phyloP scores from a whole-genome alignment of 2,329 filamentous ascomycete genomes.

The Fusarium hainanense region DNA sequence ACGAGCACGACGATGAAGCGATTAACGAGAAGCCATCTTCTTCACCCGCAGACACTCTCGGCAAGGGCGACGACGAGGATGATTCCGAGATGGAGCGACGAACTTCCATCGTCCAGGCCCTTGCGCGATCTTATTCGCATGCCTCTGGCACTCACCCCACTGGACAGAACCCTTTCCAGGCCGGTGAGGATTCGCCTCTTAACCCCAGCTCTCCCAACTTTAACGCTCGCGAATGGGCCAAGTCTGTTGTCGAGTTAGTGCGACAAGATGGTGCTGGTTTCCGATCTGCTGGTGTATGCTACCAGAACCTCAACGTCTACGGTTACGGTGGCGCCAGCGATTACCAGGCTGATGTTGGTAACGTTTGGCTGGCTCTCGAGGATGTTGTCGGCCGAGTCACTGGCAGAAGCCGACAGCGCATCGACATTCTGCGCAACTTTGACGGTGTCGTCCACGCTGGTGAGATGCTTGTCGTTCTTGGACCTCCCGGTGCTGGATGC shows the following conservation, averaged over 20 bases:
- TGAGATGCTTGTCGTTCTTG: slow-evolving; percentile 81
- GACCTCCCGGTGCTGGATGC: slow-evolving; percentile 79
- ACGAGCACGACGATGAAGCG: slow-evolving; percentile 47
- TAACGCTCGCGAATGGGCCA: slow-evolving; percentile 68
- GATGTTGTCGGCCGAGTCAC: slow-evolving; percentile 62
- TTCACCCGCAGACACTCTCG: slow-evolving; percentile 46
- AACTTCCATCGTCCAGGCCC: slow-evolving; percentile 63
- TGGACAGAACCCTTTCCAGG: slow-evolving; percentile 62
- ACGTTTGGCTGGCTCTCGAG: slow-evolving; percentile 66
- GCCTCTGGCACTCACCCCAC: slow-evolving; percentile 54
- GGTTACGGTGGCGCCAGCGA: slow-evolving; percentile 75
- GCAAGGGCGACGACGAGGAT: slow-evolving; percentile 48
- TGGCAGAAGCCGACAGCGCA: slow-evolving; percentile 63
- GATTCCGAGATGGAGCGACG: slow-evolving; percentile 61
- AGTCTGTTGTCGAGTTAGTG: slow-evolving; percentile 65
- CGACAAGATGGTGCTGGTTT: slow-evolving; percentile 64
- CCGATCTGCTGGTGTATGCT: slow-evolving; percentile 72
- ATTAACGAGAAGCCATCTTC: slow-evolving; percentile 44
- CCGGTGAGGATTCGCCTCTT: slow-evolving; percentile 60
- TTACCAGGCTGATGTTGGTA: slow-evolving; percentile 75
- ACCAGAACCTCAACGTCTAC: slow-evolving; percentile 74
- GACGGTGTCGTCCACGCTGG: slow-evolving; percentile 76
- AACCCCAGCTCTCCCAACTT: slow-evolving; percentile 66
- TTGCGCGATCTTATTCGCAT: slow-evolving; percentile 66
- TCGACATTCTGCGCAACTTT: slow-evolving; percentile 75